Base-by-base conservation (phyloP, 495 filamentous ascomycete species). In the Hypomontagnella submonticulosa region DNA sequence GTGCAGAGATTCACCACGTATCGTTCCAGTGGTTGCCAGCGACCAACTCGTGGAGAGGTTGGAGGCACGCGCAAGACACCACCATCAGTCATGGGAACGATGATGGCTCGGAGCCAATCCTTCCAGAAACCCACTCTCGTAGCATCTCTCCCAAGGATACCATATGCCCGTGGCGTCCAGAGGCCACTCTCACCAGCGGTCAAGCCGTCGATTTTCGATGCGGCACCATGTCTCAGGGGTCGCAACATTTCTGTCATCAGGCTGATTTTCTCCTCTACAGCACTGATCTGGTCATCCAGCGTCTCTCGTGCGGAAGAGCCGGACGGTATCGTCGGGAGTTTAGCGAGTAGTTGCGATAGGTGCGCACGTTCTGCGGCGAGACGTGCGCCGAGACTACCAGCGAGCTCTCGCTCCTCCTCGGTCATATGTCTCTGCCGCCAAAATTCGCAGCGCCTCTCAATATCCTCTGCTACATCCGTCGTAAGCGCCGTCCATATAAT, bases 1-100 rank as follows among this genome's bases (percentile, higher is more conserved):
- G 93, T 93, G 76, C 95, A 99, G 16, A 99, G 85, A 72, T 99
- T 99, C 78, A 98, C 90, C 37, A 99, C 95, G 77, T 97, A 99
- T 77, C 92, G 86, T 79, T 99, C 95, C 52, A 99, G 76, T 19
- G 95, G 95, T 71, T 97, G 94, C 95, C 95, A 99, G 60, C 92
- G 85, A n/a, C 95, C 95, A 63, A 97, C 87, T 50, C 88, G 92
- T 12, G 94, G 92, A 3, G 95, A 98, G 74, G 88, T 96, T 8
- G 91, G 83, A 16, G 95, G 91, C 4, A 99, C 87, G 47, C 92
- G 85, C 70, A 94, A 76, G 38, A 99, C 83, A 9, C 81, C 88
- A 37, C 94, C 92, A 73, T 97, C 90, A 12, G 88, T 92, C 95
- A 97, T 97, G 12, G 95, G 95, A 38, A 97, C 92, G 23, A 93